Evolutionary conservation across 2,329 filamentous ascomycete genomes (phyloP), one percentile per base, ranked within the genome.

Genomic region (Xylaria sp.): DNA sequence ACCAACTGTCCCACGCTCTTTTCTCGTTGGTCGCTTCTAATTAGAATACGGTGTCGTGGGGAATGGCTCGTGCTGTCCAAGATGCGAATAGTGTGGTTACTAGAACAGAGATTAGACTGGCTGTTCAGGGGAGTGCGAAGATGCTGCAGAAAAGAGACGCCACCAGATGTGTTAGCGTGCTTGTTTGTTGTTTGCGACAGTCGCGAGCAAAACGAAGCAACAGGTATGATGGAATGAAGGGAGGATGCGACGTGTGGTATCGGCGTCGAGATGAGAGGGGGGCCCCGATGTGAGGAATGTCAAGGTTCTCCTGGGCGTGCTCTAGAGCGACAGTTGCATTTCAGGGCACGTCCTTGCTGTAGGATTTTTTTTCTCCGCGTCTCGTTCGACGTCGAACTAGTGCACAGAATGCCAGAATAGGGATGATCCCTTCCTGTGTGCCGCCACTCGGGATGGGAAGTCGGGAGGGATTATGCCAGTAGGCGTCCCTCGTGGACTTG

Each of bases 151-250:
- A 52, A 43, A 50, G 48, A 51, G 24, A 50, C n/a, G n/a, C n/a
- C n/a, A n/a, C 38, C 53, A 58, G 44, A 54, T 53, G 51, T 54
- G 60, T 67, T 47, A 67, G 64, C 55, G 56, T 55, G 48, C 48
- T 56, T 55, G 55, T 62, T 63, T 66, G 58, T 65, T 68, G 54
- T 59, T 62, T 54, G 58, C 50, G 47, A 54, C 19, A 54, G 57
- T 57, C 57, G 57, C 53, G 54, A 62, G 46, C 40, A 53, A 56
- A 45, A 60, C 40, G 29, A 59, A 56, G 49, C 41, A 44, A 17
- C 57, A 49, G 59, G 53, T 53, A 62, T 57, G 53, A 59, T 69
- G 66, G 67, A 69, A 69, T 69, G 66, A 67, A 69, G 66, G 66
- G 67, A 69, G 64, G 44, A 53, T 44, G 48, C 44, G 57, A 38